phyloP scores from a whole-genome alignment of 805 yeast species.

The Zygoascus ofunaensis region DNA sequence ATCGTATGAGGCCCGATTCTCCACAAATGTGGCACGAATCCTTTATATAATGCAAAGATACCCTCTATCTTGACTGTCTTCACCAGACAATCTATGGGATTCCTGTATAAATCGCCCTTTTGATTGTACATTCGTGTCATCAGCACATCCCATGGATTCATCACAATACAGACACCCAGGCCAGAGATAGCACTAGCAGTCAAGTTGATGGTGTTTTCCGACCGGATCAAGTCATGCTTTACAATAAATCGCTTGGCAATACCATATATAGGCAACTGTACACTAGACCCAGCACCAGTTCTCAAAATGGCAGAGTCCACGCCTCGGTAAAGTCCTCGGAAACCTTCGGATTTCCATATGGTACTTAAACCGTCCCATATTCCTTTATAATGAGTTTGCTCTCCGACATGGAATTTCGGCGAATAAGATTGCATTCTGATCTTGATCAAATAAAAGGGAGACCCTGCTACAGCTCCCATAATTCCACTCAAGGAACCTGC shows the following conservation, averaged over 20 bases:
- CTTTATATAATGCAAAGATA: conserved; percentile 80
- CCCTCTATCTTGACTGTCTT: conserved; percentile 84
- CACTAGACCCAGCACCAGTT: conserved; percentile 94
- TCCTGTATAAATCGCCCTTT: conserved; percentile 74
- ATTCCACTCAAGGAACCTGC: conserved; percentile 82
- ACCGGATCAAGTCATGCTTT: conserved; percentile 42
- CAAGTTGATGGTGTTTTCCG: conserved; percentile 65
- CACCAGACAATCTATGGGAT: conserved; percentile 79
- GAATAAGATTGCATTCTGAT: conserved; percentile 96
- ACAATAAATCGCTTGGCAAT: conserved; percentile 58
- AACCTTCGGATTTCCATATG: conserved; percentile 59
- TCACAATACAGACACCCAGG: conserved; percentile 83
- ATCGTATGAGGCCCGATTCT: conserved; percentile 95
- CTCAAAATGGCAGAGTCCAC: conserved; percentile 90
- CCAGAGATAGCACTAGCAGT: conserved; percentile 73
- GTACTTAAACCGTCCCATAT: conserved; percentile 58
- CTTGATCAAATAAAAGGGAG: conserved; percentile 86
- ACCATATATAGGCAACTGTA: conserved; percentile 86
- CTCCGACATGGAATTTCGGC: conserved; percentile 60
- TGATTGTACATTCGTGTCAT: conserved; percentile 94
- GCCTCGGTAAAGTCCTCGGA: conserved; percentile 76
- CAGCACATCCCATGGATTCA: conserved; percentile 97
- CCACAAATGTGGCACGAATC: conserved; percentile 85
- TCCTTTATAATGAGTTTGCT: conserved; percentile 79
- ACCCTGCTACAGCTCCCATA: conserved; percentile 81